A percentile compares a stretch with the other conserved stretches of the same genome.
Evolutionary conservation across 2,329 filamentous ascomycete species (phyloP).

Genomic region (Rugonectria rugulosa): DNA sequence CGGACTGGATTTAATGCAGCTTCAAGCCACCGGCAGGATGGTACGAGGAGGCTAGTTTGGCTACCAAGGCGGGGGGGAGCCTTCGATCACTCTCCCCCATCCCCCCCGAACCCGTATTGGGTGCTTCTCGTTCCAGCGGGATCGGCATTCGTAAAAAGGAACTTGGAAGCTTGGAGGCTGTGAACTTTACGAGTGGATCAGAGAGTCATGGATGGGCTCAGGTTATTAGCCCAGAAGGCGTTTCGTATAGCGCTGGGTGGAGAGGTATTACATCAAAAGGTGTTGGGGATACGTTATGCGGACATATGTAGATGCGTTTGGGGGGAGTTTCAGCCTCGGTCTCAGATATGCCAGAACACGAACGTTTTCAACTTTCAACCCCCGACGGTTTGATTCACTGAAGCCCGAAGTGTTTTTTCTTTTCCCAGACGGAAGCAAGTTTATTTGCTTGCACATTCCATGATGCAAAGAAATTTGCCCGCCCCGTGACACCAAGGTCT

Average conservation of each 20-base stretch:
- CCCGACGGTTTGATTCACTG: too few relatives aligned
- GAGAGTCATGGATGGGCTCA: not conserved
- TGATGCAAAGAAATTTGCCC: too few relatives aligned
- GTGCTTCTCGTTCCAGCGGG: too few relatives aligned
- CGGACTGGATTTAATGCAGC: conserved; percentile 4
- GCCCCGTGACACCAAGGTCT: too few relatives aligned
- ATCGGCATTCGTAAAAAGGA: not conserved
- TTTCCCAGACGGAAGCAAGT: too few relatives aligned
- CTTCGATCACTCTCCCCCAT: too few relatives aligned
- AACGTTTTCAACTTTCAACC: not conserved
- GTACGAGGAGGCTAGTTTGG: not conserved
- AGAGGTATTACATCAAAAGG: not conserved
- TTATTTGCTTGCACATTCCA: too few relatives aligned
- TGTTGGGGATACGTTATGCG: not conserved
- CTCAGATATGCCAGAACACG: not conserved
- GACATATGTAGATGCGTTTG: not conserved
- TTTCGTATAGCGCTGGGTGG: conserved; percentile 16
- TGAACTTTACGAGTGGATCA: not conserved
- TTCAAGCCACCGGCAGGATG: not conserved
- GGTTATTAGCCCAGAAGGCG: conserved; percentile 14
- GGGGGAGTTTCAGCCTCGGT: not conserved
- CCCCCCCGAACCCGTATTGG: too few relatives aligned
- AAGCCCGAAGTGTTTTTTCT: too few relatives aligned
- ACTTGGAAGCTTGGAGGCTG: not conserved
- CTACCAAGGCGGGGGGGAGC: too few relatives aligned